Base-by-base conservation (phyloP, 805 yeast species). In the Starmerella stigmatis region DNA sequence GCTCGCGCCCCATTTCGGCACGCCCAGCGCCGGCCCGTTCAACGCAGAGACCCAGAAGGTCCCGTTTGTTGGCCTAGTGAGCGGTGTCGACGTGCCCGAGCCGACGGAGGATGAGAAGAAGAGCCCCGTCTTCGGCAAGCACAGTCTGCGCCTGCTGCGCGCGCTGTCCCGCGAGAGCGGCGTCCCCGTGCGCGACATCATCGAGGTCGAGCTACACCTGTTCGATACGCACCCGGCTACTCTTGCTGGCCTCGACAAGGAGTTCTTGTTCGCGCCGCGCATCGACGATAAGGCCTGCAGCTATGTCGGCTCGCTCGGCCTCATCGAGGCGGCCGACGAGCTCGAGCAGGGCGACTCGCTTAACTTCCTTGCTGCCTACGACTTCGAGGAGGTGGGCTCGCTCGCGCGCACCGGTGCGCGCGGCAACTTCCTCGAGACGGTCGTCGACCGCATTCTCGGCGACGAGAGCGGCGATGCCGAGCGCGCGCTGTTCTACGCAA, bases 1-100 rank as follows among this genome's bases (percentile, higher is more conserved):
- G 2, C 69, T 86, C 58, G 94, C 94, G 5, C 88, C 88, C 3
- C 94, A 85, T 65, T 86, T 85, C 61, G 94, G 94, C 38, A 66
- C 68, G 2, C 78, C 78, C 5, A 71, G 86, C 2, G 57, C 64
- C 20, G 80, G 80, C 8, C 88, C 88, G 5, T 82, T 79, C 65
- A 83, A 86, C 65, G 68, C 66, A 45, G 94, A 85, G 64, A 83
- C 86, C 26, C 80, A 80, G 59, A 78, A 84, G 41, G 82, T 83
- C 16, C 95, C 95, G 1, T 76, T 86, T 12, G 67, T 83, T 43
- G 94, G 86, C 0, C 80, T 70, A 53, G 61, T 64, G 16, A 47
- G 52, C 1, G 63, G 56, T 8, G 48, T 43, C 21, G 49, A 29
- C n/a, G 29, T 25, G 13, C 65, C 59, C 11, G 67, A 62, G 39